Evolutionary conservation across 495 filamentous ascomycete genomes (phyloP), one percentile per base, ranked within the genome.

Genomic region (Penicillium maclennaniae): DNA sequence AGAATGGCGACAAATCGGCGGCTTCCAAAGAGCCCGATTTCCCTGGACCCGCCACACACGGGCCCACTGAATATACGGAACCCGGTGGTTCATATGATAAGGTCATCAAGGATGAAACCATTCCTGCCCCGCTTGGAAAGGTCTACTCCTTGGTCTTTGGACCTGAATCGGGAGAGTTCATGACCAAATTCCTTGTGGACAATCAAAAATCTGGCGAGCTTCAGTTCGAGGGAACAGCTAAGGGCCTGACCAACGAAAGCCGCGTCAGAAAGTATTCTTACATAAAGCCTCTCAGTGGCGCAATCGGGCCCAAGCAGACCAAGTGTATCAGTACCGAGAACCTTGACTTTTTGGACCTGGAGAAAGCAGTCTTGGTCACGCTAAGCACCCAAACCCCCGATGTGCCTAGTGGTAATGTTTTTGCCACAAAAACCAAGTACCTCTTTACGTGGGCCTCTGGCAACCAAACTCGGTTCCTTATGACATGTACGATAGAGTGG

Each of bases 401-500:
- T 67, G 93, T 99, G 4, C 93, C 93, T 7, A 96, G 83, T 63
- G 93, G 93, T 15, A 95, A 91, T 70, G 81, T 95, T 8, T 99
- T 99, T 66, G 74, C 78, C 34, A 86, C 87, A 23, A 97, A 96
- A 71, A 97, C 95, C 1, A 89, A 87, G 63, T 97, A 97, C 58
- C 95, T 95, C 56, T 78, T 99, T 7, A 88, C 86, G 38, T 99
- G 93, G 93, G 91, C 83, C 3, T 77, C 93, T 26, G 84, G 82
- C 49, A 95, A 95, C 58, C 73, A 84, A 21, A 99, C 95, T 0
- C 80, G 89, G 28, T 71, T 99, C 25, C 77, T 92, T 23, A 83
- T 90, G 69, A 95, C 84, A 51, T 96, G 89, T 68, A 85, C 85
- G 0, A 88, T 97, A 44, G 93, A 97, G 63, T 99, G 93, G 93